Conservation (phyloP, 2,329 filamentous ascomycete genomes). For the Chaetothyriales sp. region DNA sequence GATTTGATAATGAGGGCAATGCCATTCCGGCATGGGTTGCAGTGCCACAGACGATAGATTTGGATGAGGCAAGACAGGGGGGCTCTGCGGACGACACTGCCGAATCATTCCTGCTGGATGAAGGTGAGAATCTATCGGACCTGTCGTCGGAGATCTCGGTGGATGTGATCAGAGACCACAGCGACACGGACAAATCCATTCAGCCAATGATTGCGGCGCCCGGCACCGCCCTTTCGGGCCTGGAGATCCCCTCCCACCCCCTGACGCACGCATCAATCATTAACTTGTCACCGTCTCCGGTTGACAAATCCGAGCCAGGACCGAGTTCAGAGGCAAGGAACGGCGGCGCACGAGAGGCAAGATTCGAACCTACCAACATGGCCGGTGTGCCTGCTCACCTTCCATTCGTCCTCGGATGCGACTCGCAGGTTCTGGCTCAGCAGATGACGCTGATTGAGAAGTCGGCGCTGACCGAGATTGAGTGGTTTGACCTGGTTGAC, state of each 20-base stretch:
- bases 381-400: constrained; percentile 31
- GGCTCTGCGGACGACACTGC: constrained; percentile 17
- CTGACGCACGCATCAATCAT: constrained; percentile 32
- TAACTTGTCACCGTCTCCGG: constrained; percentile 21
- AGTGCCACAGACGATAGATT: constrained; percentile 1
- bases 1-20: background rate
- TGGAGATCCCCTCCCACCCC: constrained; percentile 30
- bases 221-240: constrained; percentile 24
- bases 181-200: constrained; percentile 22
- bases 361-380: background rate
- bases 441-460: constrained; percentile 52
- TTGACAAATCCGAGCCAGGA: background rate
- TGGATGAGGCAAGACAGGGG: constrained; percentile 8
- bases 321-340: background rate
- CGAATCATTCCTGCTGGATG: constrained; percentile 37
- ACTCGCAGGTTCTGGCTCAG: constrained; percentile 45
- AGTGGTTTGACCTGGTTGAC: constrained; percentile 51
- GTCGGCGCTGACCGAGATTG: constrained; percentile 49
- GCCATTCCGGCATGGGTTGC: constrained; percentile 17
- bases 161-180: constrained; percentile 32
- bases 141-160: constrained; percentile 37
- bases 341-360: constrained; percentile 6
- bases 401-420: constrained; percentile 48
- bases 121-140: constrained; percentile 41
- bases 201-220: constrained; percentile 21